phyloP scores from a whole-genome alignment of 371 early-diverging fungal species.

The Mortierella sp. region DNA sequence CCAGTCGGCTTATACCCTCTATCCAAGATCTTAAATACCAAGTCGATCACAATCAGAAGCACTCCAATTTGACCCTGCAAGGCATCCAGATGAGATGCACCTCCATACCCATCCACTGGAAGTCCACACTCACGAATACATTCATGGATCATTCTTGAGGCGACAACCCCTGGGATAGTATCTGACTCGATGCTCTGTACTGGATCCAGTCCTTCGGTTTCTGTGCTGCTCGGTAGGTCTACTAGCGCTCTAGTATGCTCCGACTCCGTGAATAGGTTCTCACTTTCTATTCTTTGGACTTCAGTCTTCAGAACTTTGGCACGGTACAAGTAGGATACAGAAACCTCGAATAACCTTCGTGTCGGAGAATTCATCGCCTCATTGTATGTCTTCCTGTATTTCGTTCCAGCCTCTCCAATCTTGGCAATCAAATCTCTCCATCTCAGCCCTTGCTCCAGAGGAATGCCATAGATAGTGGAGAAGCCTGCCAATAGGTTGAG shows the following conservation, averaged over 20 bases:
- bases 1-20: conserved; percentile 17
- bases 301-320: conserved; percentile 6
- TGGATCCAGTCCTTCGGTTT: not conserved
- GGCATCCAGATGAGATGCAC: conserved; percentile 19
- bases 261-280: too few relatives aligned
- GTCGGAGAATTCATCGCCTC: conserved; percentile 28
- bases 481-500: not conserved
- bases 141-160: conserved; percentile 16
- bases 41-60: conserved; percentile 3
- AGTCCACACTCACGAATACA: conserved; percentile 45
- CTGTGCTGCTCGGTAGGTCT: too few relatives aligned
- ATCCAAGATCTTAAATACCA: not conserved
- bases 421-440: too few relatives aligned
- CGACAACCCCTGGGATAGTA: not conserved
- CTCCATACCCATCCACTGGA: conserved; percentile 22
- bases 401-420: too few relatives aligned
- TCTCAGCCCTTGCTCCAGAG: conserved; percentile 16
- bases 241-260: too few relatives aligned
- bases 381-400: conserved; percentile 6
- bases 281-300: too few relatives aligned
- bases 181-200: not conserved
- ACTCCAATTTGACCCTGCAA: conserved; percentile 22
- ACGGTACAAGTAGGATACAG: conserved; percentile 45
- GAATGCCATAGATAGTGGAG: conserved; percentile 13
- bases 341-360: conserved; percentile 48